Base-by-base conservation (phyloP, 108 stramenopile species). In the Hondaea fermentalgiana region DNA sequence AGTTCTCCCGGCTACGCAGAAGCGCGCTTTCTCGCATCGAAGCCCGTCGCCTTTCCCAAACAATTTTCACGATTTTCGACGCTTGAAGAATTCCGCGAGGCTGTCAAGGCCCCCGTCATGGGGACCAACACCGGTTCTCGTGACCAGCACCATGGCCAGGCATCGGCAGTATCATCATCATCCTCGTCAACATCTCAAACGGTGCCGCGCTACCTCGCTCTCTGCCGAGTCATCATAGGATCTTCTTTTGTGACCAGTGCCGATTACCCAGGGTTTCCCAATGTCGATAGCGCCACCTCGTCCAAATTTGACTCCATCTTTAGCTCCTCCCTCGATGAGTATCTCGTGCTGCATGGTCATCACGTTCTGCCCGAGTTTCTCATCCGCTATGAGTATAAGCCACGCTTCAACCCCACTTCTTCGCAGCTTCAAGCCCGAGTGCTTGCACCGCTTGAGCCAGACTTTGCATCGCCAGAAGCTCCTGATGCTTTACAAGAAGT, bases 361-460 rank as follows among this genome's bases (percentile, higher is more conserved):
- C 51, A 91, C 89, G 91, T 93, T 2, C 58, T 93, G 42, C 92
- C 92, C 28, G 92, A 93, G 72, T 93, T 93, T 57, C 58, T 93
- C 19, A 64, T 93, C 10, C 57, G 83, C 21, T 92, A 93, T 60
- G 58, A 58, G 14, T 28, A 12, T 10, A 57, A 58, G 29, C 87
- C 87, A 14, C 57, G 29, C 21, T 58, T 59, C 60, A 45, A 29
- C 8, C 87, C 76, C n/a, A 45, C 45, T 16, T 47, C 12, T 23
- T 53, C 76, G 76, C 45, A 83, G 28, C 45, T 53, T 43, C 51
- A 12, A 12, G 28, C 49, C 1, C n/a, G 16, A 23, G 49, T 45
- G 17, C 45, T 53, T 12, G n/a, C 45, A 8, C 25, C 51, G 23
- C 51, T 83, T 17, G 49, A 47, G 25, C 49, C 51, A 6, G 51